Base-by-base conservation (phyloP, 2,329 filamentous ascomycete species). In the Exophiala calicioides region DNA sequence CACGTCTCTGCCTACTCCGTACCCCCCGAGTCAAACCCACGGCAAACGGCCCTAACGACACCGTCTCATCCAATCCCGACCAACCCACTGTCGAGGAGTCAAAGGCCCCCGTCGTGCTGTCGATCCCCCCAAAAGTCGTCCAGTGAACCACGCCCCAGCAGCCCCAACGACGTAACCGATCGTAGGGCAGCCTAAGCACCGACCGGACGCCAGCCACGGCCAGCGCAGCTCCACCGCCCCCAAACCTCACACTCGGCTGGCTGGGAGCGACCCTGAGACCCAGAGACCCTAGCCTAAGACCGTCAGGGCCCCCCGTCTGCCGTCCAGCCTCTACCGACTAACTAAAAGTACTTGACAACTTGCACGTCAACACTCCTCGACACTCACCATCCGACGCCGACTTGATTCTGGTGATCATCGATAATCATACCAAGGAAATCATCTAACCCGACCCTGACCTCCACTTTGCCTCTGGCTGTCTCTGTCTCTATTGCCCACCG, bases 41-140 rank as follows among this genome's bases (percentile, higher is more conserved):
- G 23, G n/a, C 19, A 7, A 34, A 8, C 12, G n/a, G n/a, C n/a
- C n/a, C n/a, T n/a, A 15, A 23, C 18, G 15, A 43, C 47, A 44
- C 38, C 35, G 41, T 45, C 42, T 46, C 42, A 46, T 33, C 47
- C 29, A 46, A 44, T 38, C 47, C 47, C 34, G 23, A 41, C 23
- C 39, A 39, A 26, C 20, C 45, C 30, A 44, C 45, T 27, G 24
- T 41, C 15, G 16, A 21, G n/a, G 20, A 46, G 33, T 29, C 33
- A 18, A 39, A 32, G 35, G 16, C 36, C 35, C 15, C 30, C 18
- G 26, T 41, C 32, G 37, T 27, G 30, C 30, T 50, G 47, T 44
- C 47, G 47, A 52, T 52, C 44, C 32, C 44, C 44, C 30, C 40
- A 27, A 23, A 23, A 31, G 43, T 42, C 35, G 15, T 13, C 7